A percentile compares a stretch with the other conserved stretches of the same genome.
These are phyloP conservation scores for Alternaria arbusti DNA, from an alignment of 2,329 filamentous ascomycete genomes.

Conservation along the genomic window DNA sequence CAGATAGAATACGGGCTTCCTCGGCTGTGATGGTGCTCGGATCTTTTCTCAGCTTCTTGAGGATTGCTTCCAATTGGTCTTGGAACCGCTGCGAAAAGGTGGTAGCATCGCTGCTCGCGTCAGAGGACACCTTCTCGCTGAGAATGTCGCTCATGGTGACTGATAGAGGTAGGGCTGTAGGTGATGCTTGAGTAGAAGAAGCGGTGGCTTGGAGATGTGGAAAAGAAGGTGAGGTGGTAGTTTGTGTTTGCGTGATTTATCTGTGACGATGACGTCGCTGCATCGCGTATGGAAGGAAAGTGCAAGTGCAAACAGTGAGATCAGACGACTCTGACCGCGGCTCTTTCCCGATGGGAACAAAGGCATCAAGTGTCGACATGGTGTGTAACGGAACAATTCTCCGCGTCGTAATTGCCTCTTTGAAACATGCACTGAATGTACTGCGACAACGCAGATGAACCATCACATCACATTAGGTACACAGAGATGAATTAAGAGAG, in stretches of 20 bases:
- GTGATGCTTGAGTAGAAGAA: conserved; percentile 3
- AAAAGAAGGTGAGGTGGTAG: background rate
- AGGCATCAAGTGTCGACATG: background rate
- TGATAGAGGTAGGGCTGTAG: background rate
- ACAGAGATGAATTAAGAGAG: background rate
- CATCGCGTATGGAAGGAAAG: background rate
- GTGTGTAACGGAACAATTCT: background rate
- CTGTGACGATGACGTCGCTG: conserved; percentile 1
- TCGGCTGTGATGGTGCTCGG: conserved; percentile 38
- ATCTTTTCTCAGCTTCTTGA: conserved; percentile 30
- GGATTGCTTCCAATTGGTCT: conserved; percentile 4
- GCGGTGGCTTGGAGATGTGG: background rate
- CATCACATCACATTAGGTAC: background rate
- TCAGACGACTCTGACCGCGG: background rate
- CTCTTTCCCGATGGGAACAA: background rate
- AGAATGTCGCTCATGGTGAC: conserved; percentile 7
- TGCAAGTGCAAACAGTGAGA: conserved; percentile 1
- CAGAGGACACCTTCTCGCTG: background rate
- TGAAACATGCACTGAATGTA: rapidly evolving
- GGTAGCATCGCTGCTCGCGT: background rate
- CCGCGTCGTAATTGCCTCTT: background rate
- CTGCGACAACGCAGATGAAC: background rate
- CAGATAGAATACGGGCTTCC: conserved; percentile 39
- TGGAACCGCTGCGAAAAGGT: conserved; percentile 2
- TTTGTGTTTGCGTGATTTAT: background rate